Conservation (phyloP, 345 rosid genomes). For the Syzygium aromaticum region DNA sequence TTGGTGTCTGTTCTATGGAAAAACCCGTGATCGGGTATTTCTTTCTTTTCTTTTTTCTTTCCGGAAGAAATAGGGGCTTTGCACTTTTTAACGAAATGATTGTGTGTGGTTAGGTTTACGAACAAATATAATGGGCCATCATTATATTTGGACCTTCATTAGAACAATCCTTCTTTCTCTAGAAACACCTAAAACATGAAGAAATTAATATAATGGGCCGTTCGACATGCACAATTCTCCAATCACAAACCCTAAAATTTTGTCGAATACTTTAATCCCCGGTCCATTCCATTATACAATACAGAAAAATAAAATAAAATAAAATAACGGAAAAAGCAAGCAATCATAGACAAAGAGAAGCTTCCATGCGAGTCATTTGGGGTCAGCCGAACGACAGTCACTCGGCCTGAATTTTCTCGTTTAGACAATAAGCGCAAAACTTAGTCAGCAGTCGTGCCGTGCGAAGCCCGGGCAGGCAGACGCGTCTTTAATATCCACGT, state of each 20-base stretch:
- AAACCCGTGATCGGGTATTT: not conserved
- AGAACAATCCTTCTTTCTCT: not conserved
- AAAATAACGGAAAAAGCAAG: not conserved
- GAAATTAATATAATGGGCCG: not conserved
- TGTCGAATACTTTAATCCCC: not conserved
- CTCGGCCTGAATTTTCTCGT: not conserved
- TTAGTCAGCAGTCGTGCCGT: not conserved
- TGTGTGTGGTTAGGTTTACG: not conserved
- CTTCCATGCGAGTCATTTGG: not conserved
- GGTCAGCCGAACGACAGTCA: not conserved
- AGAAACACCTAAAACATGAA: not conserved
- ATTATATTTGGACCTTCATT: not conserved
- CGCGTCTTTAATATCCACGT: not conserved
- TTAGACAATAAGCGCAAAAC: too few species aligned
- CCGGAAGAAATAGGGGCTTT: not conserved
- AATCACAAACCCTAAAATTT: not conserved
- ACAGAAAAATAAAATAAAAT: not conserved
- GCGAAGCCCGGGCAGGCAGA: not conserved
- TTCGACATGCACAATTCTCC: not conserved
- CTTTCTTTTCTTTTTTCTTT: not conserved
- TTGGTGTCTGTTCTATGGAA: not conserved
- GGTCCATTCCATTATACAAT: not conserved
- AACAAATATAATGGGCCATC: not conserved
- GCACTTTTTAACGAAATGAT: not conserved
- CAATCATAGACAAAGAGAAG: not conserved